These are phyloP conservation scores for Starmerella etchellsii DNA, from an alignment of 805 yeast species.

Conservation along the genomic window DNA sequence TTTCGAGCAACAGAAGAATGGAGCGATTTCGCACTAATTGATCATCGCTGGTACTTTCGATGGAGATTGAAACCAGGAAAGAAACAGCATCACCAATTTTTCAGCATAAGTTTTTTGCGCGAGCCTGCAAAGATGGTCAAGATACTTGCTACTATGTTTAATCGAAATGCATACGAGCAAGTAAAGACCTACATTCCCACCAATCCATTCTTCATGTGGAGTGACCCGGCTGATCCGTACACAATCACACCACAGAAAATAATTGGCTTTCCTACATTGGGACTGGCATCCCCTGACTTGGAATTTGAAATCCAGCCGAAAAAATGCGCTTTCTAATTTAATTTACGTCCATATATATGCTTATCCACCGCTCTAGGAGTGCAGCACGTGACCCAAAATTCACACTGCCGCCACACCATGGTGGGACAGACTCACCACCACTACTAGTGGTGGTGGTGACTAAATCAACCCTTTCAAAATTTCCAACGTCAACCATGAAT, in stretches of 20 bases:
- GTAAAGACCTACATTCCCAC: not conserved
- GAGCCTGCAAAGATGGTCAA: constrained; percentile 1
- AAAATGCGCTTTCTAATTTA: constrained; percentile 5
- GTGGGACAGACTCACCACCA: too few species aligned
- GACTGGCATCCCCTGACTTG: not conserved
- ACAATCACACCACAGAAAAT: constrained; percentile 1
- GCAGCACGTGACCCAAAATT: too few species aligned
- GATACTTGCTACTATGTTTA: not conserved
- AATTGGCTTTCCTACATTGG: constrained; percentile 20
- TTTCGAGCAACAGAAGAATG: constrained; percentile 11
- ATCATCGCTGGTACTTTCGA: constrained; percentile 19
- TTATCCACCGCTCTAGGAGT: not conserved
- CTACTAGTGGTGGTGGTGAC: too few species aligned
- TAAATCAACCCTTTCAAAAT: not conserved
- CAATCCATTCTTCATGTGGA: constrained; percentile 19
- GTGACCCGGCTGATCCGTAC: constrained; percentile 5
- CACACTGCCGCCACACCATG: not conserved
- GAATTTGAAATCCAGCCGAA: constrained; percentile 12
- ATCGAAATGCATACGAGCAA: too few species aligned
- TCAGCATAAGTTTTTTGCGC: constrained; percentile 5
- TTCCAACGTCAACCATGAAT: constrained; percentile 24
- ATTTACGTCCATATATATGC: not conserved
- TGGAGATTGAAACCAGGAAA: constrained; percentile 11
- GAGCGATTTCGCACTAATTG: constrained; percentile 18
- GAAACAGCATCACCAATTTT: not conserved